These are phyloP conservation scores for Ganoderma lingzhi DNA, from an alignment of 1,284 basidiomycete genomes.

Conservation along the genomic window DNA sequence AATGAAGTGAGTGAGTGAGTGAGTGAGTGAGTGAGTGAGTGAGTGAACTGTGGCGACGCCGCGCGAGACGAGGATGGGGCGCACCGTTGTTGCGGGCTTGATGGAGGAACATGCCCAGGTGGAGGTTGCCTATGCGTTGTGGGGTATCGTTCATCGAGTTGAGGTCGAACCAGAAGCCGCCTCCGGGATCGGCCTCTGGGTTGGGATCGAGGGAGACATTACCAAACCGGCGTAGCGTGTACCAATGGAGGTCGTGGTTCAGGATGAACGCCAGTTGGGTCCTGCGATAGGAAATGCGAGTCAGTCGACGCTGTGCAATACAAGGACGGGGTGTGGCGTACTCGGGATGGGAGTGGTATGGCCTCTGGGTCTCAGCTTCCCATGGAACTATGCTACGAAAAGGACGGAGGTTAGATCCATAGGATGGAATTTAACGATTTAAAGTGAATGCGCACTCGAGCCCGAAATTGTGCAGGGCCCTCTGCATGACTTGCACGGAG, in stretches of 20 bases:
- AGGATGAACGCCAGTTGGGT: slow-evolving; percentile 89
- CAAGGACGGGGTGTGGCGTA: slow-evolving; percentile 25
- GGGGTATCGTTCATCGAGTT: slow-evolving; percentile 81
- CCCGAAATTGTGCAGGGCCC: slow-evolving; percentile 81
- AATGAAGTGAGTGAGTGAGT: not conserved
- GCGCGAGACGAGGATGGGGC: slow-evolving; percentile 31
- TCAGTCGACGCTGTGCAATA: not conserved
- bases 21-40: not conserved
- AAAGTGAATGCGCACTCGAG: slow-evolving; percentile 60
- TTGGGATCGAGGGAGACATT: slow-evolving; percentile 6
- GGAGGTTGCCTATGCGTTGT: slow-evolving; percentile 5
- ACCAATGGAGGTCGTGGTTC: slow-evolving; percentile 59
- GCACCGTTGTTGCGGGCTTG: slow-evolving; percentile 1
- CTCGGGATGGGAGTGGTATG: slow-evolving; percentile 3
- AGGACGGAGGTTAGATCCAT: not conserved
- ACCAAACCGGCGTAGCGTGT: slow-evolving; percentile 5
- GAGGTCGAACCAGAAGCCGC: slow-evolving; percentile 90
- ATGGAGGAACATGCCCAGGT: slow-evolving; percentile 9
- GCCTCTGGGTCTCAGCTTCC: slow-evolving; percentile 8
- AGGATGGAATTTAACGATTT: slow-evolving; percentile 7
- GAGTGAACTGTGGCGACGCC: not conserved
- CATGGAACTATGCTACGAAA: slow-evolving; percentile 1
- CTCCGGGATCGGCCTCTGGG: slow-evolving; percentile 47
- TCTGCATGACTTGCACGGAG: slow-evolving; percentile 84
- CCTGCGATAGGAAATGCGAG: slow-evolving; percentile 48